These are phyloP conservation scores for Prunus fruticosa DNA, from an alignment of 306 rosid species.

Conservation along the genomic window DNA sequence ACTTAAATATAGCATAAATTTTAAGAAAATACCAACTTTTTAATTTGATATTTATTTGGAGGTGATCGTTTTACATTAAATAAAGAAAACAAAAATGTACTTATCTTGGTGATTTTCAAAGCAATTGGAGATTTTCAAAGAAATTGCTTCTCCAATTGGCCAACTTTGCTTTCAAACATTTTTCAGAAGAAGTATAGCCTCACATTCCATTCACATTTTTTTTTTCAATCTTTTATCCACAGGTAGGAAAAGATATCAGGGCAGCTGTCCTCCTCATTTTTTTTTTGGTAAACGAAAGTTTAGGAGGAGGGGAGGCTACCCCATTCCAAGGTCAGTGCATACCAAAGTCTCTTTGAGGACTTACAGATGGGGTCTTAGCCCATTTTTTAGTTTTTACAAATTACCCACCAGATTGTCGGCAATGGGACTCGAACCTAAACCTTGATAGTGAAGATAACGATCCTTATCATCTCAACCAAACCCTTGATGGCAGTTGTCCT, in stretches of 20 bases:
- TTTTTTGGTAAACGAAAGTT: no score
- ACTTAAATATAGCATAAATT: no score
- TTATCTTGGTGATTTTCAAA: neutral
- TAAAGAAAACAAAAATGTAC: constrained; percentile 3
- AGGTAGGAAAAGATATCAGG: neutral
- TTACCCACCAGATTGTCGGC: no score
- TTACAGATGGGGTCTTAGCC: no score
- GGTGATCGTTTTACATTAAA: neutral
- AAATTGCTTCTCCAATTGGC: constrained; percentile 15
- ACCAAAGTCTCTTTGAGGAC: no score
- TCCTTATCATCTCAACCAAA: no score
- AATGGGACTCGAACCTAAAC: no score
- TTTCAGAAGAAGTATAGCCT: constrained; percentile 22
- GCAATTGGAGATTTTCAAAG: neutral
- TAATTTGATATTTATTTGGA: no score
- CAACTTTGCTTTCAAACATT: constrained; percentile 14
- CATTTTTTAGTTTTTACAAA: accelerated
- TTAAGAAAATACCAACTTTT: no score
- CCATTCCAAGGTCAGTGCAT: accelerated
- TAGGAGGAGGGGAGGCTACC: no score
- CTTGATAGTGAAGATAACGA: no score
- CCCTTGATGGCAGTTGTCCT: neutral
- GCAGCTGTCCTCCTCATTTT: neutral
- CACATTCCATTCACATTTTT: neutral
- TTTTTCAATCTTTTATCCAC: constrained; percentile 20